Percentiles rank a stretch among this genome's conserved stretches.
phyloP scores from a whole-genome alignment of 352 stramenopile genomes.

The Globisporangium splendens region DNA sequence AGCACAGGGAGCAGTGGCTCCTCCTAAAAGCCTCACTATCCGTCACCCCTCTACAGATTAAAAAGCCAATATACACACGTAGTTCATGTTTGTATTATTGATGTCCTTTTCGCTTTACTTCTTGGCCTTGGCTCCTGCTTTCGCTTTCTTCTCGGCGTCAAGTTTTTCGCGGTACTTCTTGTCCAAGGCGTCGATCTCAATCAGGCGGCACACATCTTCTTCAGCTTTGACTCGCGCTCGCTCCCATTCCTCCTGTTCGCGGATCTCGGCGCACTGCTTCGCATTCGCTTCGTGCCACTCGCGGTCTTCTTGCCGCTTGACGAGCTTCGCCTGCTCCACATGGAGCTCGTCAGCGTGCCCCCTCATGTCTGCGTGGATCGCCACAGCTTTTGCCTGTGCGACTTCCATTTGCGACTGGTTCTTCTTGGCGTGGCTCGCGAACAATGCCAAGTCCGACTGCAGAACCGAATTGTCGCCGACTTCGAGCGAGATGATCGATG shows the following conservation, averaged over 20 bases:
- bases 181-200: constrained; percentile 53
- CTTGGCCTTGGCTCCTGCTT: constrained; percentile 43
- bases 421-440: constrained; percentile 32
- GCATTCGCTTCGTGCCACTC: constrained; percentile 58
- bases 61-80: constrained; percentile 11
- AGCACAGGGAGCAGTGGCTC: constrained; percentile 16
- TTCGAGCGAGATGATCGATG: constrained; percentile 45
- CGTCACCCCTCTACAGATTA: constrained; percentile 13
- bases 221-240: constrained; percentile 34
- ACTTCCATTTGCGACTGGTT: constrained; percentile 35
- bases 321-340: constrained; percentile 28
- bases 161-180: constrained; percentile 47
- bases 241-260: constrained; percentile 50
- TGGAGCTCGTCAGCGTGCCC: constrained; percentile 25
- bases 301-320: constrained; percentile 35
- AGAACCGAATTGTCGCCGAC: constrained; percentile 40
- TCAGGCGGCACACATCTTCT: constrained; percentile 36
- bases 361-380: constrained; percentile 23
- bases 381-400: constrained; percentile 23
- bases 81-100: constrained; percentile 1
- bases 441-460: constrained; percentile 43
- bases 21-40: not conserved
- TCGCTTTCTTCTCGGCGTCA: constrained; percentile 42
- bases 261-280: constrained; percentile 36
- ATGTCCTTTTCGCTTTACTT: constrained; percentile 25